Evolutionary conservation across 2,329 filamentous ascomycete genomes (phyloP).

Genomic region (Colletotrichum ledebouriae): DNA sequence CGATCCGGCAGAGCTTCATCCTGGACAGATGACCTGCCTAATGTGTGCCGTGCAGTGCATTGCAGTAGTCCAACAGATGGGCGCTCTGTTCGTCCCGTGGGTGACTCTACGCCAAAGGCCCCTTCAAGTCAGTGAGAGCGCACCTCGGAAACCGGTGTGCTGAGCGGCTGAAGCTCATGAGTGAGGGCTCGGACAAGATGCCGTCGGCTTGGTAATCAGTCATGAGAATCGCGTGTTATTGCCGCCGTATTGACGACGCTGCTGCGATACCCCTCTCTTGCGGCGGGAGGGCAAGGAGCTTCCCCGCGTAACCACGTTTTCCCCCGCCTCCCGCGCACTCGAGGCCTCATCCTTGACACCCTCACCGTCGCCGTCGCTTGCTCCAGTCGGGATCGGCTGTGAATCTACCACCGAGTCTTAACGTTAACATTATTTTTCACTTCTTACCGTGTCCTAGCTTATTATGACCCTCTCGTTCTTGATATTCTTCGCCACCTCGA

Average conservation of each 20-base stretch:
- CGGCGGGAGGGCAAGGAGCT: constrained; percentile 2
- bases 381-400: constrained; percentile 5
- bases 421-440: background rate
- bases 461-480: constrained; percentile 36
- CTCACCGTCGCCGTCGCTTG: background rate
- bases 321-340: background rate
- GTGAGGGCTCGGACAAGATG: too few relatives aligned
- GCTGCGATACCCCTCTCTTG: background rate
- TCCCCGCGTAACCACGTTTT: background rate
- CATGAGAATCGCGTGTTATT: too few relatives aligned
- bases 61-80: background rate
- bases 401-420: background rate
- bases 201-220: too few relatives aligned
- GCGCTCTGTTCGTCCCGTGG: background rate
- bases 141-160: too few relatives aligned
- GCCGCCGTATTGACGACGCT: constrained; percentile 5
- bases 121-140: background rate
- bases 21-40: constrained; percentile 14
- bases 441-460: background rate
- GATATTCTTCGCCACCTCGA: constrained; percentile 33
- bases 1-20: background rate
- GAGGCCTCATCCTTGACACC: constrained; percentile 11
- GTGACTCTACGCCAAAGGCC: background rate
- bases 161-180: too few relatives aligned
- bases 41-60: background rate